Evolutionary conservation across 2,329 filamentous ascomycete species (phyloP).

Genomic region (Aspergillus sp.): DNA sequence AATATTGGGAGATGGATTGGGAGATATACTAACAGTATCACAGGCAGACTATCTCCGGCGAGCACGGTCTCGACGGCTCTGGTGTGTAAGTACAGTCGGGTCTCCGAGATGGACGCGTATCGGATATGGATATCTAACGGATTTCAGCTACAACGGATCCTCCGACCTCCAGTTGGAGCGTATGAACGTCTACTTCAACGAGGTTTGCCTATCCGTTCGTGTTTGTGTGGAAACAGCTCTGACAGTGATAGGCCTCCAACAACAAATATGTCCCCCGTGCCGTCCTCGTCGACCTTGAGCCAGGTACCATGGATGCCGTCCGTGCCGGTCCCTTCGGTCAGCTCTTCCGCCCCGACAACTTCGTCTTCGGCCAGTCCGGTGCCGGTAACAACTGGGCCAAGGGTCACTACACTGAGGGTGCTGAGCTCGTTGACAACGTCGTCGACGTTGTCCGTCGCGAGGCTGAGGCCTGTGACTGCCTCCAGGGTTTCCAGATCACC

Average conservation of each 20-base stretch:
- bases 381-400: conserved; percentile 99
- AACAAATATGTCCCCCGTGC: conserved; percentile 99
- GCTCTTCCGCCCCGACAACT: conserved; percentile 99
- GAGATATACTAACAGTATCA: conserved; percentile 33
- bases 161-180: conserved; percentile 99
- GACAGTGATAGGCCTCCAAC: conserved; percentile 48
- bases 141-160: conserved; percentile 81
- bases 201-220: conserved; percentile 47
- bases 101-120: conserved; percentile 5
- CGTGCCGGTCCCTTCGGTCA: conserved; percentile 96
- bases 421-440: conserved; percentile 96
- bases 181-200: conserved; percentile 99
- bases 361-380: conserved; percentile 98
- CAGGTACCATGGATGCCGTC: conserved; percentile 99
- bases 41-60: conserved; percentile 75
- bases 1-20: not conserved
- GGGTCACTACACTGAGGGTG: conserved; percentile 99
- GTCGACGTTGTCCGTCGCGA: conserved; percentile 97
- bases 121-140: conserved; percentile 16
- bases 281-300: conserved; percentile 98
- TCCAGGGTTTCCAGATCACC: conserved; percentile 99
- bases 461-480: conserved; percentile 98
- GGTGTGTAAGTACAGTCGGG: conserved; percentile 65
- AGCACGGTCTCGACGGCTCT: conserved; percentile 95
- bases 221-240: conserved; percentile 2